A percentile compares a stretch with the other conserved stretches of the same genome.
These are phyloP conservation scores for Niebla homalea DNA, from an alignment of 495 filamentous ascomycete genomes.

Conservation along the genomic window DNA sequence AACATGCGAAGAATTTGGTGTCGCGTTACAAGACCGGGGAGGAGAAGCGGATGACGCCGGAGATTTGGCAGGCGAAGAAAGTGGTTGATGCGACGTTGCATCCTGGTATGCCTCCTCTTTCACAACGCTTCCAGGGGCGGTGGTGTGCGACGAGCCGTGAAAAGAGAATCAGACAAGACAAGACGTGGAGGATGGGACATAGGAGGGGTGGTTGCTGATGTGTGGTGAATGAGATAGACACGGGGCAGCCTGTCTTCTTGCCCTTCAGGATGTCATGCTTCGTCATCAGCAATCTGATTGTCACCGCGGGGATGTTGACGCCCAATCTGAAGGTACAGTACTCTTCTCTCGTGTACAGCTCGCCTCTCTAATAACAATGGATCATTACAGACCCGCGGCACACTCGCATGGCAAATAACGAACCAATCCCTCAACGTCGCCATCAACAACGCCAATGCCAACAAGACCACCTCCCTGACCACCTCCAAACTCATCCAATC, in stretches of 20 bases:
- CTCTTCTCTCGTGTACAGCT: not conserved
- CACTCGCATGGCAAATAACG: constrained; percentile 84
- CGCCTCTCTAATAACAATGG: constrained; percentile 9
- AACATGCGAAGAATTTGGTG: constrained; percentile 67
- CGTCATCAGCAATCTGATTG: constrained; percentile 82
- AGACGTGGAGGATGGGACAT: no score
- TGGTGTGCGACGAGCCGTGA: no score
- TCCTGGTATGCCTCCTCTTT: constrained; percentile 45
- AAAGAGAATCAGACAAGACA: no score
- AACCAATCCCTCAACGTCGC: constrained; percentile 98
- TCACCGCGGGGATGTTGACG: constrained; percentile 96
- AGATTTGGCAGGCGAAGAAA: constrained; percentile 93
- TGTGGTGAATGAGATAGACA: constrained; percentile 43
- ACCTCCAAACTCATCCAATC: constrained; percentile 69
- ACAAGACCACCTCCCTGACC: constrained; percentile 84
- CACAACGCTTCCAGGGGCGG: no score
- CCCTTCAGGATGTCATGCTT: constrained; percentile 97
- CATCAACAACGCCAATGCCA: constrained; percentile 93
- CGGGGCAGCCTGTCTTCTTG: constrained; percentile 78
- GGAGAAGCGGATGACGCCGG: constrained; percentile 65
- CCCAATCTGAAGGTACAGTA: constrained; percentile 56
- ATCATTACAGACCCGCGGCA: constrained; percentile 56
- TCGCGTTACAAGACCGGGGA: constrained; percentile 70
- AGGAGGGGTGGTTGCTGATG: not conserved
- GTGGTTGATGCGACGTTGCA: constrained; percentile 91